Evolutionary conservation across 768 basidiomycete species (phyloP), one percentile per base, ranked within the genome.

Genomic region (Mycena alexandri): DNA sequence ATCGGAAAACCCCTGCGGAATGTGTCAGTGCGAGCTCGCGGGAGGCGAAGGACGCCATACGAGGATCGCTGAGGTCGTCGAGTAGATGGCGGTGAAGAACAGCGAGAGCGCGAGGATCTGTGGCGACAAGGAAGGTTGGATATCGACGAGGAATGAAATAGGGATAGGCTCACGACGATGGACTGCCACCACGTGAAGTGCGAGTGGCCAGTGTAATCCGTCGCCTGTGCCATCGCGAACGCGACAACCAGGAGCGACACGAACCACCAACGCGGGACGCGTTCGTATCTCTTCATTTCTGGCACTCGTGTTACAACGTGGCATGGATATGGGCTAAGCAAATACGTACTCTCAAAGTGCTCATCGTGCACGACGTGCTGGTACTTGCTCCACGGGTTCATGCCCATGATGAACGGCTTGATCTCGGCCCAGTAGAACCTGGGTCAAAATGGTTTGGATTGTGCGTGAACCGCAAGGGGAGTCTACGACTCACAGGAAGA

Each of bases 351-450:
- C 42, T 70, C 60, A 44, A 71, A 73, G 61, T 76, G 75, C 55
- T 74, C 72, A 42, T 79, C 78, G 71, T 79, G 73, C 17, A 78
- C 73, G 48, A 73, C 71, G 36, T 70, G 64, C 34, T 67, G 56
- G 16, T 67, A 63, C 66, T 73, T 73, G 75, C 75, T 78, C 79
- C 78, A 78, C 47, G 78, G 78, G 71, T 78, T 78, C 57, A 79
- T 67, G 34, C 76, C 69, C 63, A 71, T 70, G 63, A 79, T 71
- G 73, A 79, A 79, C 13, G 76, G 75, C 71, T 75, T 77, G 55
- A 81, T 73, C 59, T 80, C 78, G 41, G 75, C 63, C 72, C 79
- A 77, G 71, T 81, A 78, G 76, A 77, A 62, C 61, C 61, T 62
- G 60, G 48, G 19, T 61, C 50, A 52, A 44, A 61, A 44, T 44